Percentiles rank a stretch among this genome's conserved stretches.
phyloP scores from a whole-genome alignment of 768 basidiomycete species.

The Boletus rufocinnamomeus region DNA sequence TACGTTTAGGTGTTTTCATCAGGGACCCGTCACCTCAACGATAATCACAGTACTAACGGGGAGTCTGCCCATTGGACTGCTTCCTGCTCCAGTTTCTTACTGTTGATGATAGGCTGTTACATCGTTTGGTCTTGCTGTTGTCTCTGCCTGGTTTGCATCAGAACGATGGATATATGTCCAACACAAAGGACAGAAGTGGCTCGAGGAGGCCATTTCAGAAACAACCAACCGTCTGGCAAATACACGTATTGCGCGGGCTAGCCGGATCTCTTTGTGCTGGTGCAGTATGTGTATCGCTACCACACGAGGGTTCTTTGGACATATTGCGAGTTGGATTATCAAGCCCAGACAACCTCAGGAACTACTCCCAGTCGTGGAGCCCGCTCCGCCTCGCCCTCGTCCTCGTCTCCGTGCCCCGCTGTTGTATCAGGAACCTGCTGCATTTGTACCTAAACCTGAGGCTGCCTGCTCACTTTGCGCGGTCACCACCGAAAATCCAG shows the following conservation, averaged over 20 bases:
- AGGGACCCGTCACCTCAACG: slow-evolving; percentile 64
- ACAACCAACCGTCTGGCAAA: slow-evolving; percentile 28
- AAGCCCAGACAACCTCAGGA: slow-evolving; percentile 26
- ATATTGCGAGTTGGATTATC: slow-evolving; percentile 28
- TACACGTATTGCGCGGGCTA: slow-evolving; percentile 27
- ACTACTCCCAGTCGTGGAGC: slow-evolving; percentile 25
- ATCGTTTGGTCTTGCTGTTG: slow-evolving; percentile 48
- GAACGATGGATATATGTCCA: slow-evolving; percentile 51
- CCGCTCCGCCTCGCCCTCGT: slow-evolving; percentile 21
- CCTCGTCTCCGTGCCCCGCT: slow-evolving; percentile 12
- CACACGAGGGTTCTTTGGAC: no score
- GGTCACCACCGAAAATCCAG: slow-evolving; percentile 28
- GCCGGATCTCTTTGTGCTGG: no score
- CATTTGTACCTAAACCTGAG: slow-evolving; percentile 24
- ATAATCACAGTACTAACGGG: slow-evolving; percentile 74
- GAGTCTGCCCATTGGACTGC: slow-evolving; percentile 15
- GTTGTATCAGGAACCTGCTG: slow-evolving; percentile 25
- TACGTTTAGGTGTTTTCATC: slow-evolving; percentile 17
- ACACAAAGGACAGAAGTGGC: slow-evolving; percentile 54
- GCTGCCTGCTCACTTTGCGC: slow-evolving; percentile 30
- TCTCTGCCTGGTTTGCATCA: slow-evolving; percentile 55
- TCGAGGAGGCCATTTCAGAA: slow-evolving; percentile 45
- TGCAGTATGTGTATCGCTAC: no score
- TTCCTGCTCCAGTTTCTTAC: slow-evolving; percentile 10
- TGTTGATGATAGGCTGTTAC: slow-evolving; percentile 34